Base-by-base conservation (phyloP, 352 stramenopile genomes). In the Aphanomyces invadans region DNA sequence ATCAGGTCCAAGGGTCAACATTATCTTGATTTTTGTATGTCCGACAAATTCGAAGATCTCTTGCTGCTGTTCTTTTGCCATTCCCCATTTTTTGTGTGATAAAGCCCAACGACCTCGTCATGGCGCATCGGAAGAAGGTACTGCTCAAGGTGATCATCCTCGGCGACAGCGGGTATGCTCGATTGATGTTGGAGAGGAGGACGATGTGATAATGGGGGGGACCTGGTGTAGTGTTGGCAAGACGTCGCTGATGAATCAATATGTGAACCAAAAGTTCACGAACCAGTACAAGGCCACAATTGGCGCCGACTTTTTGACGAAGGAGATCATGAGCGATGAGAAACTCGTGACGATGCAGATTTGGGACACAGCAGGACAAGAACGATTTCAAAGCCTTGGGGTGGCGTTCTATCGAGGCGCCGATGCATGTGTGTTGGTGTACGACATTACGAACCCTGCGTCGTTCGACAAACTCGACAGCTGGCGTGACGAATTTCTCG, bases 221-320 rank as follows among this genome's bases (percentile, higher is more conserved):
- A 60, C 25, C 32, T 45, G 21, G 21, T 51, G 44, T 70, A 98
- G 96, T 46, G 97, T 99, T 31, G 96, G 97, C 62, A 99, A 99
- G 83, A 99, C 97, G 49, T 98, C 93, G 51, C 79, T 99, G 33
- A 99, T 99, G 97, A 98, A 99, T 79, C 95, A 98, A 74, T 99
- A 98, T 78, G 94, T 98, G 65, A 98, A 98, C 65, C 90, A 98
- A 70, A 97, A 97, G 76, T 99, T 99, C 77, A 97, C 89, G 33
- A 97, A 93, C 66, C 95, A 98, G 80, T 99, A 99, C 84, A 99
- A 99, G 73, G 96, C 96, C 23, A 99, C 97, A 4, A 99, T 99
- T 75, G 97, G 97, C 53, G 97, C 97, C 28, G 97, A 99, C 75
- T 99, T 99, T 73, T 81, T 99, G 49, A 97, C 93, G 15, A 98